Evolutionary conservation across 2,329 filamentous ascomycete species (phyloP).

Genomic region (Cercospora sp.): DNA sequence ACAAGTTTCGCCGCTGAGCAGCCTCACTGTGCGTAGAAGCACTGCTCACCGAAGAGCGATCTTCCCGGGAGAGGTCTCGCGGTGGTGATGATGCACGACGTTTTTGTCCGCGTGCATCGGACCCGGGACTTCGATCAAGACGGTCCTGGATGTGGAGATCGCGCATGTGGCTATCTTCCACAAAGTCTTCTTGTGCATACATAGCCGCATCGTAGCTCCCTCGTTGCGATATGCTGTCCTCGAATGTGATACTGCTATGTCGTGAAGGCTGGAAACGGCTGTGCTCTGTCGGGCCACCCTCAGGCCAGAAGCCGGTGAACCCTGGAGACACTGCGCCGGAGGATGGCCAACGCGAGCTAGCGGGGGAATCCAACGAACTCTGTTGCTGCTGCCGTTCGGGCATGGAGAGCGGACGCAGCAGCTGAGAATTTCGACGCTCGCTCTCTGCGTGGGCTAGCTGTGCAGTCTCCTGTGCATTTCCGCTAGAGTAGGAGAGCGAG

Average conservation of each 20-base stretch:
- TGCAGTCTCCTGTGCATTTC: slow-evolving; percentile 34
- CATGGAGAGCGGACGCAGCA: slow-evolving; percentile 47
- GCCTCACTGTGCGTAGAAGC: slow-evolving; percentile 49
- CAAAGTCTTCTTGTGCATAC: slow-evolving; percentile 53
- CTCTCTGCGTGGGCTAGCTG: slow-evolving; percentile 41
- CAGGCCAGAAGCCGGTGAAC: slow-evolving; percentile 47
- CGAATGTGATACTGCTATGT: slow-evolving; percentile 41
- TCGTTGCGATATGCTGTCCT: slow-evolving; percentile 55
- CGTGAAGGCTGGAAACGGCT: slow-evolving; percentile 37
- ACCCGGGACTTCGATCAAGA: slow-evolving; percentile 43
- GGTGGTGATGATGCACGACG: slow-evolving; percentile 65
- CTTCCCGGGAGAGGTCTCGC: slow-evolving; percentile 53
- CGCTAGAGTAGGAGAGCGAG: slow-evolving; percentile 34
- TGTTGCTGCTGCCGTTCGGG: slow-evolving; percentile 43
- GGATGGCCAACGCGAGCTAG: slow-evolving; percentile 42
- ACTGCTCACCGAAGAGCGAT: slow-evolving; percentile 48
- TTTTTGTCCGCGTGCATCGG: slow-evolving; percentile 59
- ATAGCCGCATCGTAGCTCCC: slow-evolving; percentile 64
- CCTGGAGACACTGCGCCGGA: slow-evolving; percentile 48
- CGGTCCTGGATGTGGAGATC: slow-evolving; percentile 57
- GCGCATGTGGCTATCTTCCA: slow-evolving; percentile 56
- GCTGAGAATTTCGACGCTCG: slow-evolving; percentile 45
- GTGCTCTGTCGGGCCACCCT: slow-evolving; percentile 30
- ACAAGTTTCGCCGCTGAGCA: slow-evolving; percentile 55
- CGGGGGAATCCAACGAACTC: slow-evolving; percentile 43